Conservation (phyloP, 352 stramenopile species). For the Vaucheria bursata region DNA sequence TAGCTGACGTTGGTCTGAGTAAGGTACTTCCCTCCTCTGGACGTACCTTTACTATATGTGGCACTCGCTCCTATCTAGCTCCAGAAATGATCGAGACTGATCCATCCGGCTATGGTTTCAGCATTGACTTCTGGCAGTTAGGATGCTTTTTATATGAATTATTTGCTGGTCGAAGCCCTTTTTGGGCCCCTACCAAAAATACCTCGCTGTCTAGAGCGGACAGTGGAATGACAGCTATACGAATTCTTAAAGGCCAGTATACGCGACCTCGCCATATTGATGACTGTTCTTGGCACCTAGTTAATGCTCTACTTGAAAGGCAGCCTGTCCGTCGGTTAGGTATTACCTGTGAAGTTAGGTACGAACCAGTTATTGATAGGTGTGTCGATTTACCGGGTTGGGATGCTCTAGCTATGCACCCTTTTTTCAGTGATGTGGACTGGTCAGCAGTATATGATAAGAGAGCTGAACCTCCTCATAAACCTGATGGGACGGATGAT, state of each 20-base stretch:
- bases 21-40: constrained; percentile 15
- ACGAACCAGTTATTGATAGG: too few relatives aligned
- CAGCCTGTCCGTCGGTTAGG: not conserved
- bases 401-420: not conserved
- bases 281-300: not conserved
- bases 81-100: constrained; percentile 39
- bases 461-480: not conserved
- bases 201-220: not conserved
- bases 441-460: not conserved
- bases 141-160: constrained; percentile 46
- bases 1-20: constrained; percentile 84
- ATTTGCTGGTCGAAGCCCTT: constrained; percentile 2
- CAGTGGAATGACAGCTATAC: not conserved
- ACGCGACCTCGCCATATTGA: not conserved
- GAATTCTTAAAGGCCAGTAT: not conserved
- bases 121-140: constrained; percentile 48
- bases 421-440: not conserved
- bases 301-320: not conserved
- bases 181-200: not conserved
- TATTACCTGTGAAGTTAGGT: too few relatives aligned
- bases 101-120: constrained; percentile 21
- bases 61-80: constrained; percentile 37
- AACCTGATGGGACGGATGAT: not conserved
- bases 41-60: constrained; percentile 42
- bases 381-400: not conserved